These are phyloP conservation scores for Camptophora hylomeconis DNA, from an alignment of 2,329 filamentous ascomycete species.

Conservation along the genomic window DNA sequence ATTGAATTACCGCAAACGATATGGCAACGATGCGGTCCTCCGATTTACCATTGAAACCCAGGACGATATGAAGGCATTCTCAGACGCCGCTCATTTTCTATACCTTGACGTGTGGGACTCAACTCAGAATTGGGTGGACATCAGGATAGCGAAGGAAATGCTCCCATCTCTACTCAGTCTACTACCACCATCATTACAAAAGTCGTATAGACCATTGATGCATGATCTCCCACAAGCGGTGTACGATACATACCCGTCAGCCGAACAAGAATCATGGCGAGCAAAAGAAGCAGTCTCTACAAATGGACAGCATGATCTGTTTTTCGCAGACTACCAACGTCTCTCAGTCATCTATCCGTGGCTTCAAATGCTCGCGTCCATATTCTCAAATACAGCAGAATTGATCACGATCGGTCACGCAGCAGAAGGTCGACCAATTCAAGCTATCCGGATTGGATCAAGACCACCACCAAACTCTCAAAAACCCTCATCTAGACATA, in stretches of 20 bases:
- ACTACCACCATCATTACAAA: slow-evolving; percentile 60
- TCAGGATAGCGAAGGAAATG: slow-evolving; percentile 63
- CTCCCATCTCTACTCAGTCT: slow-evolving; percentile 63
- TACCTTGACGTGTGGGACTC: slow-evolving; percentile 88
- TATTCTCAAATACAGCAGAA: slow-evolving; percentile 72
- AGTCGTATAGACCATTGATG: slow-evolving; percentile 62
- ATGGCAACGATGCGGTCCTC: slow-evolving; percentile 73
- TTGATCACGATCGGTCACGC: slow-evolving; percentile 69
- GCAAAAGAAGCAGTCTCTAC: slow-evolving; percentile 28
- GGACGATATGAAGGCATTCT: slow-evolving; percentile 56
- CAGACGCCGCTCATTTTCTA: slow-evolving; percentile 59
- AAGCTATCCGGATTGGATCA: slow-evolving; percentile 63
- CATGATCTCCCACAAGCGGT: slow-evolving; percentile 67
- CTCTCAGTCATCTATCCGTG: slow-evolving; percentile 73
- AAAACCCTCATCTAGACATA: slow-evolving; percentile 43
- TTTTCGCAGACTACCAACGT: slow-evolving; percentile 88
- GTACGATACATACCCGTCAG: slow-evolving; percentile 55
- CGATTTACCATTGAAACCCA: slow-evolving; percentile 66
- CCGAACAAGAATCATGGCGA: slow-evolving; percentile 21
- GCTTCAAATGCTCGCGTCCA: slow-evolving; percentile 79
- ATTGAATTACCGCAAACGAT: slow-evolving; percentile 36
- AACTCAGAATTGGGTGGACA: slow-evolving; percentile 68
- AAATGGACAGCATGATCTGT: slow-evolving; percentile 44
- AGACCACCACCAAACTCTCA: slow-evolving; percentile 31
- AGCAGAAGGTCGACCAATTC: slow-evolving; percentile 77